A percentile compares a stretch with the other conserved stretches of the same genome.
Evolutionary conservation across 306 rosid species (phyloP).

Genomic region (Malus sylvestris): DNA sequence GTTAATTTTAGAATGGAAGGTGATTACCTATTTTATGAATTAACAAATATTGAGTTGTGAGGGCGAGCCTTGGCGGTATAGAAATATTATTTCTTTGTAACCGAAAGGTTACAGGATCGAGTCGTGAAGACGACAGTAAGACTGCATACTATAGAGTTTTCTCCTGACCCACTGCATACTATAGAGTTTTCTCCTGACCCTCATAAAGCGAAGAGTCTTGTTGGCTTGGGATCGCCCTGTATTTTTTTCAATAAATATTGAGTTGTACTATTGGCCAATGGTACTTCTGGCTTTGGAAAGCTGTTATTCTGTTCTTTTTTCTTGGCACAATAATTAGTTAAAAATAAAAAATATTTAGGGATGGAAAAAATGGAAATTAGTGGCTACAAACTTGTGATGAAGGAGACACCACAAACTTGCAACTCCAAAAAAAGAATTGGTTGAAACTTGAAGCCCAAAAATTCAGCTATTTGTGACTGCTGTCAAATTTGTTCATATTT

Average conservation of each 20-base stretch:
- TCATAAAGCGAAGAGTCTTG: no score
- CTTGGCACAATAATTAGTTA: not conserved
- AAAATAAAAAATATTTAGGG: not conserved
- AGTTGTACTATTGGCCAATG: not conserved
- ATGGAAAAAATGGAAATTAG: conserved; percentile 3
- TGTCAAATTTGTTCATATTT: not conserved
- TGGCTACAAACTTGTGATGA: conserved; percentile 10
- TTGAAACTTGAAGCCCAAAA: conserved; percentile 7
- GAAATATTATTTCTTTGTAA: no score
- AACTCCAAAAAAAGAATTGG: conserved; percentile 2
- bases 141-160: no score
- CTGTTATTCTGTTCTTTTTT: not conserved
- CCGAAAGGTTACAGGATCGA: no score
- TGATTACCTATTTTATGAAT: not conserved
- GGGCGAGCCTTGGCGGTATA: no score
- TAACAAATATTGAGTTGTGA: not conserved
- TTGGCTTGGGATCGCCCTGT: no score
- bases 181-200: no score
- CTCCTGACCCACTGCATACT: no score
- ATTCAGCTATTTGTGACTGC: conserved; percentile 1
- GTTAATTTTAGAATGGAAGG: not conserved
- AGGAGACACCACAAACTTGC: conserved; percentile 17
- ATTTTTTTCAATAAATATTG: not conserved
- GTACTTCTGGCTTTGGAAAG: not conserved
- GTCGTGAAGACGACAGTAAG: no score